Conservation (phyloP, 2,329 filamentous ascomycete species). For the Penicillium sp. region DNA sequence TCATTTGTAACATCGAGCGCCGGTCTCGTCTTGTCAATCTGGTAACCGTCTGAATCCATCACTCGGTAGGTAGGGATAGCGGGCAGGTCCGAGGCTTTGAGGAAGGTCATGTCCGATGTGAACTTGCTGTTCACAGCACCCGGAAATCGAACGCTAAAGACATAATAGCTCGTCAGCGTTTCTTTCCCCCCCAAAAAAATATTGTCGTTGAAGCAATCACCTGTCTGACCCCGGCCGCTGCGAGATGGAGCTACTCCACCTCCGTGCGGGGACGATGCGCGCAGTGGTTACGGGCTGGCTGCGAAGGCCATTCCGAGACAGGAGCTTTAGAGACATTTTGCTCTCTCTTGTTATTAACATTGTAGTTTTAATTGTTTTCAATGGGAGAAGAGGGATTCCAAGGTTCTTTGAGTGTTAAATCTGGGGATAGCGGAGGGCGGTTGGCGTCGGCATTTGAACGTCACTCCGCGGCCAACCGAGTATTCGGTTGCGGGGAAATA, state of each 20-base stretch:
- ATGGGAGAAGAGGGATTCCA: conserved; percentile 2
- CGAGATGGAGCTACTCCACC: conserved; percentile 55
- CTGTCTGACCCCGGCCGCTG: conserved; percentile 59
- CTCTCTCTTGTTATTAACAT: conserved; percentile 4
- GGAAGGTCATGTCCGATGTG: conserved; percentile 74
- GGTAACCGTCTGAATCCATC: conserved; percentile 80
- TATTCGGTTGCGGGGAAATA: conserved; percentile 1
- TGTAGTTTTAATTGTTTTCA: background rate
- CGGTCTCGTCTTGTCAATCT: conserved; percentile 70
- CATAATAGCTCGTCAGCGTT: conserved; percentile 9
- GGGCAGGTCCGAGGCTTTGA: conserved; percentile 66
- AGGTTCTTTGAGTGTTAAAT: conserved; percentile 1
- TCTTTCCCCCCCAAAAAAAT: background rate
- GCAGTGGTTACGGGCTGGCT: conserved; percentile 6
- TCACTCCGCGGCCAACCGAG: conserved; percentile 13
- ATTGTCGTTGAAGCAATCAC: conserved; percentile 33
- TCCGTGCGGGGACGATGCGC: conserved; percentile 23
- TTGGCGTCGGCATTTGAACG: conserved; percentile 25
- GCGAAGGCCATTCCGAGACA: conserved; percentile 8
- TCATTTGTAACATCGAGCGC: conserved; percentile 61
- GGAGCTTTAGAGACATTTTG: conserved; percentile 20
- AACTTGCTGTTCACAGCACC: conserved; percentile 96
- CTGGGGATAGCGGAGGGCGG: conserved; percentile 24
- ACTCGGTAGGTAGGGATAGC: conserved; percentile 89
- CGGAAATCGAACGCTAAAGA: conserved; percentile 66